These are phyloP conservation scores for Stagonosporopsis vannaccii DNA, from an alignment of 2,329 filamentous ascomycete species.

Conservation along the genomic window DNA sequence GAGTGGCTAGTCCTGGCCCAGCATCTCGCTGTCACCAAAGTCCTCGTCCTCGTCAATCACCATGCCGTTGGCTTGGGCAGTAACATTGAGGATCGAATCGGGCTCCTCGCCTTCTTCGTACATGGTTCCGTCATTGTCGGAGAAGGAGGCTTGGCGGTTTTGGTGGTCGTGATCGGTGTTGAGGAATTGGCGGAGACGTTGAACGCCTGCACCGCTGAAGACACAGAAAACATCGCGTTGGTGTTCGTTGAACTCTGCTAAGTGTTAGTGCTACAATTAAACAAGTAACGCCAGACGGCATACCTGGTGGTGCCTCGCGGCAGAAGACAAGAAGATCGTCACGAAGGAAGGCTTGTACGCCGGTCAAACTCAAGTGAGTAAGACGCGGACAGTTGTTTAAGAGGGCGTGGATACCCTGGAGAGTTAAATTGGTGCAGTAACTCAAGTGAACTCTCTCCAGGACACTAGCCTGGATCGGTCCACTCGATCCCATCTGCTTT, in stretches of 20 bases:
- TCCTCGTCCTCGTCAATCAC: slow-evolving; percentile 55
- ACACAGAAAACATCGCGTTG: slow-evolving; percentile 97
- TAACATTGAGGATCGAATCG: slow-evolving; percentile 47
- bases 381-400: slow-evolving; percentile 91
- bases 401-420: slow-evolving; percentile 84
- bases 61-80: slow-evolving; percentile 46
- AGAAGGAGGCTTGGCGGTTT: slow-evolving; percentile 26
- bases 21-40: slow-evolving; percentile 55
- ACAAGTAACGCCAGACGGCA: slow-evolving; percentile 18
- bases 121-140: slow-evolving; percentile 38
- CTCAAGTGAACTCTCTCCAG: slow-evolving; percentile 95
- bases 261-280: background rate
- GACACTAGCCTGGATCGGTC: slow-evolving; percentile 67
- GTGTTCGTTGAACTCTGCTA: slow-evolving; percentile 86
- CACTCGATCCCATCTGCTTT: slow-evolving; percentile 61
- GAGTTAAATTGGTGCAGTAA: slow-evolving; percentile 85
- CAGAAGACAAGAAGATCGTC: slow-evolving; percentile 87
- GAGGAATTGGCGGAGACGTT: slow-evolving; percentile 77
- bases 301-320: slow-evolving; percentile 79
- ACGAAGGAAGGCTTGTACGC: slow-evolving; percentile 87
- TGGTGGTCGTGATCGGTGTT: slow-evolving; percentile 57
- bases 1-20: slow-evolving; percentile 40
- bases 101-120: slow-evolving; percentile 44
- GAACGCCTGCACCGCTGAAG: slow-evolving; percentile 88
- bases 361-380: slow-evolving; percentile 93